Percentiles rank a stretch among this genome's conserved stretches.
phyloP scores from a whole-genome alignment of 805 yeast species.

The Spathaspora girioi region DNA sequence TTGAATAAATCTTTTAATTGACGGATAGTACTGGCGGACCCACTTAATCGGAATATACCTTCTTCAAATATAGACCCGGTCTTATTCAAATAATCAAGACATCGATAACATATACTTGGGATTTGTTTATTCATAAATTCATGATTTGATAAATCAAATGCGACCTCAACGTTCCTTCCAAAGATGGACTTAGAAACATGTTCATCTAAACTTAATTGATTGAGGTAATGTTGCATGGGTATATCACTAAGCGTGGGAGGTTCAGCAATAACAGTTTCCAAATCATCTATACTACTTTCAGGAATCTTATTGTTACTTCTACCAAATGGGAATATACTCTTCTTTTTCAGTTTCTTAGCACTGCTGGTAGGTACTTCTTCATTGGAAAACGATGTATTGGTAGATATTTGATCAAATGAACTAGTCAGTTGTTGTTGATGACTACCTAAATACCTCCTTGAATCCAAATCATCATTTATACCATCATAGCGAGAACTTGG shows the following conservation, averaged over 20 bases:
- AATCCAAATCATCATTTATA: conserved; percentile 2
- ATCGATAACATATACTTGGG: conserved; percentile 76
- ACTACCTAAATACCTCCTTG: conserved; percentile 3
- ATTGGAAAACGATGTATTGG: background rate
- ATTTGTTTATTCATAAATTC: conserved; percentile 42
- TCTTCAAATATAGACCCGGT: conserved; percentile 79
- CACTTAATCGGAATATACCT: conserved; percentile 88
- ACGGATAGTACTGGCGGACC: conserved; percentile 75
- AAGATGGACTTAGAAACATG: conserved; percentile 46
- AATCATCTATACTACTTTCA: background rate
- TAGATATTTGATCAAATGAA: conserved; percentile 4
- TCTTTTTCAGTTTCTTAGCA: conserved; percentile 49
- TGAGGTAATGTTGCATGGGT: conserved; percentile 27
- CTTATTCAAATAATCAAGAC: conserved; percentile 61
- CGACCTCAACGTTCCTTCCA: conserved; percentile 58
- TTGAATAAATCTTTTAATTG: conserved; percentile 69
- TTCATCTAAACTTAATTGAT: conserved; percentile 32
- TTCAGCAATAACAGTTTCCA: background rate
- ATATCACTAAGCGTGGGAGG: conserved; percentile 9
- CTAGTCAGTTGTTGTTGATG: background rate
- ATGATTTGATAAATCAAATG: conserved; percentile 50
- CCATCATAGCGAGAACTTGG: conserved; percentile 1
- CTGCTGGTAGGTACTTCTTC: background rate
- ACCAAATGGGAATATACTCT: conserved; percentile 59
- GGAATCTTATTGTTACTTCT: conserved; percentile 1